A percentile compares a stretch with the other conserved stretches of the same genome.
Evolutionary conservation across 2,329 filamentous ascomycete species (phyloP).

Genomic region (Diplodia intermedia): DNA sequence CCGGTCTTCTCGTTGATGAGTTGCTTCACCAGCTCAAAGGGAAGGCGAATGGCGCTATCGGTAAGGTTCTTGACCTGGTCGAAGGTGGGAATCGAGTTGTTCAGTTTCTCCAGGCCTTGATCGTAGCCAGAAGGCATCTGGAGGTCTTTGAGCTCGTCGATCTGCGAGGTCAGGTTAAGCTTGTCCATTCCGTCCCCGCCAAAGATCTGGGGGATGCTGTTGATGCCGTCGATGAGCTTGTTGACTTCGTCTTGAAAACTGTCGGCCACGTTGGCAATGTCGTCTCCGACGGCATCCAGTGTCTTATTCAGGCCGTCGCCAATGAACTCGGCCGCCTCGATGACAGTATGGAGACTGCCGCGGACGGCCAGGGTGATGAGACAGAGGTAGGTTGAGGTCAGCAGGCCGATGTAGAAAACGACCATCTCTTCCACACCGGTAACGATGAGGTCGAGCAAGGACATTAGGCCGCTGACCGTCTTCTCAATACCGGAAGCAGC

Average conservation of each 20-base stretch:
- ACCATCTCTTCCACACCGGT: constrained; percentile 86
- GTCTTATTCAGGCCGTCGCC: constrained; percentile 67
- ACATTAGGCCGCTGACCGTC: constrained; percentile 79
- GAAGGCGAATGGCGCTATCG: constrained; percentile 73
- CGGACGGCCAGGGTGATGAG: constrained; percentile 83
- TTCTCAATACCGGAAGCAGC: constrained; percentile 81
- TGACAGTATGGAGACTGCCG: constrained; percentile 75
- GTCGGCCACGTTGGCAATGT: constrained; percentile 61
- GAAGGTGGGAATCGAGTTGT: constrained; percentile 82
- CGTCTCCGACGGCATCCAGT: constrained; percentile 63
- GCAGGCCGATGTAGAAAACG: constrained; percentile 89
- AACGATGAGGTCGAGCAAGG: constrained; percentile 77
- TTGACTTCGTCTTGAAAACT: constrained; percentile 60
- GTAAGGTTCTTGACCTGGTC: constrained; percentile 83
- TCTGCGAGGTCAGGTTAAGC: constrained; percentile 69
- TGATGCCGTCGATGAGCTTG: constrained; percentile 48
- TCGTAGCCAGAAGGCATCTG: constrained; percentile 73
- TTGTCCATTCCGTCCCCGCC: constrained; percentile 56
- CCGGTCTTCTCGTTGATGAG: constrained; percentile 74
- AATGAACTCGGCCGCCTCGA: constrained; percentile 67
- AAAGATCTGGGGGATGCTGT: constrained; percentile 47
- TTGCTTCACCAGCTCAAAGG: constrained; percentile 80
- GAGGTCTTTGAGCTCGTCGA: constrained; percentile 73
- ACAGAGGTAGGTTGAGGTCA: constrained; percentile 89
- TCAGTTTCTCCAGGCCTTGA: constrained; percentile 72